phyloP scores from a whole-genome alignment of 176 grass and related monocot species.

The Triticum monococcum region DNA sequence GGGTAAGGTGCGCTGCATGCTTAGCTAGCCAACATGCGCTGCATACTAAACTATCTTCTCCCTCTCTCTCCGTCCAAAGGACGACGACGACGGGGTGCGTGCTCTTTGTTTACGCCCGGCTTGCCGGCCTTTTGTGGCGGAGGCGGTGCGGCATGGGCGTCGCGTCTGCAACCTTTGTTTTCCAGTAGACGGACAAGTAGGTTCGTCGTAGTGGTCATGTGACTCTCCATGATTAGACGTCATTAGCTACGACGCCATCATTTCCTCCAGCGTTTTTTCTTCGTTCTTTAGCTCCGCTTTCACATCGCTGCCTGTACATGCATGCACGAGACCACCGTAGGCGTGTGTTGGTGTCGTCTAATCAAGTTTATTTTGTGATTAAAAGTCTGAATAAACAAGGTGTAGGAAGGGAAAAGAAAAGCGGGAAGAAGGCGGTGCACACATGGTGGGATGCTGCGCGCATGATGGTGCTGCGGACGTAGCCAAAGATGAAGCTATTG shows the following conservation, averaged over 20 bases:
- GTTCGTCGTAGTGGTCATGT: constrained; percentile 38
- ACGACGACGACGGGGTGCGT: not conserved
- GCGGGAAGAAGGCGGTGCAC: constrained; percentile 18
- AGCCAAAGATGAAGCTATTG: constrained; percentile 18
- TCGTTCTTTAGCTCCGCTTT: not conserved
- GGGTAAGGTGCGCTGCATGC: not conserved
- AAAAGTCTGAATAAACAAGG: not conserved
- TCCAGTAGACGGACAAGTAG: not conserved
- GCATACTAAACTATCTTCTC: too few species aligned
- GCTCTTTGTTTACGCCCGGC: not conserved
- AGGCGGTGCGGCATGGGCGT: not conserved
- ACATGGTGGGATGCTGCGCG: constrained; percentile 42
- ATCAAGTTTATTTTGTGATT: not conserved
- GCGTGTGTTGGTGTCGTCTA: not conserved
- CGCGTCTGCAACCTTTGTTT: not conserved
- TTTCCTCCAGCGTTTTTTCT: not conserved
- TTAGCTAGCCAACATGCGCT: not conserved
- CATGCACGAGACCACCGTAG: not conserved
- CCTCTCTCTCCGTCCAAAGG: too few species aligned
- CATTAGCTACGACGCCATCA: constrained; percentile 12
- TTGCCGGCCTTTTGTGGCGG: constrained; percentile 15
- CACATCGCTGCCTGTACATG: not conserved
- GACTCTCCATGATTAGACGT: constrained; percentile 42
- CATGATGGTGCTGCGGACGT: not conserved
- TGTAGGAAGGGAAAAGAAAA: not conserved